Conservation (phyloP, 805 yeast genomes). For the Metschnikowia bowlesiae region DNA sequence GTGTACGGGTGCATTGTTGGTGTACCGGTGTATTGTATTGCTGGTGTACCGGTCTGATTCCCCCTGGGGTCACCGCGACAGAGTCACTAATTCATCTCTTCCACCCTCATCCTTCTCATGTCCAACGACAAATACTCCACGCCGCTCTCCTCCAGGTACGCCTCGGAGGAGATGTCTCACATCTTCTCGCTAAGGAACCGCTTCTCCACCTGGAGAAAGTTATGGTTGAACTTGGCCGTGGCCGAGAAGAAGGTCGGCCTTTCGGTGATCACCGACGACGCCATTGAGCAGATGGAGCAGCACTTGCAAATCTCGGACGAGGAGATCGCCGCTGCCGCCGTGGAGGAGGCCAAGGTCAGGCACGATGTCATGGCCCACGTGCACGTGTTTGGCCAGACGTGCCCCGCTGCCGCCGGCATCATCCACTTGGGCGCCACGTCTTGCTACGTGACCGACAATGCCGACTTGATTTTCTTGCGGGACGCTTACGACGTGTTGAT, state of each 20-base stretch:
- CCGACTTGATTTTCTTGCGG: constrained; percentile 92
- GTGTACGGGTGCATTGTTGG: too few relatives aligned
- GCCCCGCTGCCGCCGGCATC: constrained; percentile 96
- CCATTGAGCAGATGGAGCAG: constrained; percentile 76
- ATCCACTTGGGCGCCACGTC: constrained; percentile 98
- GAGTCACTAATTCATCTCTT: not conserved
- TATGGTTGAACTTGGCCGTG: constrained; percentile 91
- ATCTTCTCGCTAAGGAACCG: constrained; percentile 91
- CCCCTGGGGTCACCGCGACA: not conserved
- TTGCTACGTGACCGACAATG: constrained; percentile 96
- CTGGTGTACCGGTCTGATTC: not conserved
- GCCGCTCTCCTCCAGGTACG: constrained; percentile 94
- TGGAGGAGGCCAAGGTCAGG: constrained; percentile 95
- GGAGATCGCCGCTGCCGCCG: constrained; percentile 82
- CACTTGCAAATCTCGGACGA: constrained; percentile 86
- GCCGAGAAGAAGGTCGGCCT: constrained; percentile 94
- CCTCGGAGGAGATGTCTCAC: constrained; percentile 94
- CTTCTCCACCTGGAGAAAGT: constrained; percentile 96
- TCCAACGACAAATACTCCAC: constrained; percentile 76
- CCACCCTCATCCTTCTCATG: constrained; percentile 18
- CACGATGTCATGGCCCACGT: constrained; percentile 99
- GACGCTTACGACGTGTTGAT: constrained; percentile 90
- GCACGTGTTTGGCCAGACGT: constrained; percentile 85
- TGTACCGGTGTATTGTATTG: too few relatives aligned
- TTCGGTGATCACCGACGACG: constrained; percentile 80